Percentiles rank a stretch among this genome's conserved stretches.
Evolutionary conservation across 345 rosid genomes (phyloP).

Genomic region (Eutrema heterophyllum): DNA sequence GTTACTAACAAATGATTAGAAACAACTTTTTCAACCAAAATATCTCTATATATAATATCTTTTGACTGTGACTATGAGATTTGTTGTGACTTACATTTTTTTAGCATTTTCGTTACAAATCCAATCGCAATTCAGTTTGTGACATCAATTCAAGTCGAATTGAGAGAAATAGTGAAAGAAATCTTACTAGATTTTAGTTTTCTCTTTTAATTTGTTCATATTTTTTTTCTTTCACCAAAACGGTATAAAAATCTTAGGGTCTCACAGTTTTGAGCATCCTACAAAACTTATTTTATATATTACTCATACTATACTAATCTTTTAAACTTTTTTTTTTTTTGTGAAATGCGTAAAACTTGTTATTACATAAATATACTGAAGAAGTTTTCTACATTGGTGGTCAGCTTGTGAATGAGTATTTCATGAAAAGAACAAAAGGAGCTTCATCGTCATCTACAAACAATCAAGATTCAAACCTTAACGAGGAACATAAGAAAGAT

Average conservation of each 20-base stretch:
- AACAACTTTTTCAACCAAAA: neutral
- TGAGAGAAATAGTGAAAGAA: too few relatives aligned
- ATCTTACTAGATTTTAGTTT: neutral
- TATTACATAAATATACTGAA: neutral
- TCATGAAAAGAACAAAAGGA: slow-evolving; percentile 44
- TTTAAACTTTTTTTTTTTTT: neutral
- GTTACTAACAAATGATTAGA: neutral
- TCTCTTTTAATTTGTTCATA: neutral
- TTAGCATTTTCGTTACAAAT: too few relatives aligned
- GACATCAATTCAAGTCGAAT: too few relatives aligned
- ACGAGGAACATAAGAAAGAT: slow-evolving; percentile 42
- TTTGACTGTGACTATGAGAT: neutral
- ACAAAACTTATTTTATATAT: neutral
- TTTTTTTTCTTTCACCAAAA: too few relatives aligned
- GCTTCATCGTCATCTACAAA: slow-evolving; percentile 21
- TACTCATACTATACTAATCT: neutral
- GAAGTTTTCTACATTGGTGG: neutral
- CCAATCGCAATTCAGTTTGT: too few relatives aligned
- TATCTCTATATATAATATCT: neutral
- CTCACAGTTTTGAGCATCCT: neutral
- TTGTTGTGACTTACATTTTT: too few relatives aligned
- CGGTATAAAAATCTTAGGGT: too few relatives aligned
- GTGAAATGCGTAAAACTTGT: neutral
- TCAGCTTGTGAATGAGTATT: slow-evolving; percentile 53
- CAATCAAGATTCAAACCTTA: slow-evolving; percentile 27